Evolutionary conservation across 306 rosid species (phyloP).

Genomic region (Casuarina glauca): DNA sequence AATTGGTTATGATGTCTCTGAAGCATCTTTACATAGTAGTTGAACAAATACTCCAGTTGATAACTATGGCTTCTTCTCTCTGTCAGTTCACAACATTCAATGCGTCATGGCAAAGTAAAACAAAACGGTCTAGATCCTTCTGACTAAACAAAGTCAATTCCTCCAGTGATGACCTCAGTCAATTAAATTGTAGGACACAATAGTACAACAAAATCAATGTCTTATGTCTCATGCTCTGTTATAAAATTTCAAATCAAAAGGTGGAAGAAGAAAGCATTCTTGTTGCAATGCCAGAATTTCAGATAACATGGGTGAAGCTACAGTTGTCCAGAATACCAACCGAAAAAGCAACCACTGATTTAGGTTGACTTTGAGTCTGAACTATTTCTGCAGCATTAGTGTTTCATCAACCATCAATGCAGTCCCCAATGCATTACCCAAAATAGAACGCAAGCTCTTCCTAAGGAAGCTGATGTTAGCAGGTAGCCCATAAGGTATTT

Average conservation of each 20-base stretch:
- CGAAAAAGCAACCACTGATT: neutral
- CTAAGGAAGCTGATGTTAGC: neutral
- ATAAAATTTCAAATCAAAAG: neutral
- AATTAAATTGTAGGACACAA: neutral
- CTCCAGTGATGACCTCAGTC: neutral
- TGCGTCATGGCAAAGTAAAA: slow-evolving; percentile 22
- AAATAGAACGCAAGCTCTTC: neutral
- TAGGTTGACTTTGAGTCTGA: neutral
- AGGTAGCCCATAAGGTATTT: neutral
- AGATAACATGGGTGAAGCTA: neutral
- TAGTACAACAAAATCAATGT: neutral
- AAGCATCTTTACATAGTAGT: slow-evolving; percentile 77
- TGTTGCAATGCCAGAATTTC: neutral
- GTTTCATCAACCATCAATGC: neutral
- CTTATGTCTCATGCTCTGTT: neutral
- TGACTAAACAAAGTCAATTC: neutral
- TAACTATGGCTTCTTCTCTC: slow-evolving; percentile 75
- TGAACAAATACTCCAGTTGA: slow-evolving; percentile 82
- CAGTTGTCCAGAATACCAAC: neutral
- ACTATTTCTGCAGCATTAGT: neutral
- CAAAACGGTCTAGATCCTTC: neutral
- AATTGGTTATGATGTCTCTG: slow-evolving; percentile 55
- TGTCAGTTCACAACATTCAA: slow-evolving; percentile 43
- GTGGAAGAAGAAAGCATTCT: neutral
- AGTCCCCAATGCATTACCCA: neutral